Percentiles rank a stretch among this genome's conserved stretches.
Conservation (phyloP, 495 filamentous ascomycete genomes). For the Neurospora sublineolata region DNA sequence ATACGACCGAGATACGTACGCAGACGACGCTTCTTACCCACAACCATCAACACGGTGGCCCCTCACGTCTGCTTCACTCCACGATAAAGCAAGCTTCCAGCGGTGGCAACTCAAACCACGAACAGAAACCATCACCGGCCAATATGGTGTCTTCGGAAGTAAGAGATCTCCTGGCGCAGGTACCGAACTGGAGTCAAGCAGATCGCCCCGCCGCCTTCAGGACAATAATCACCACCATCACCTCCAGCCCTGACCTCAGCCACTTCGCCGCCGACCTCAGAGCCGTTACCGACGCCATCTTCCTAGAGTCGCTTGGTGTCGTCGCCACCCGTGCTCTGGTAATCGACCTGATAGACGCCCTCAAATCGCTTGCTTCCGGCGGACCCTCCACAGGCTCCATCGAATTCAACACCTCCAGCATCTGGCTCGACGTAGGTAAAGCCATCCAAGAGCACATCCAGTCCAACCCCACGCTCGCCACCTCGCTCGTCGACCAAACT, state of each 20-base stretch:
- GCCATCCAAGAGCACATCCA: conserved; percentile 55
- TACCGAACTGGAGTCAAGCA: conserved; percentile 38
- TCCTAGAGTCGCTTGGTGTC: conserved; percentile 59
- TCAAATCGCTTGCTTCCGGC: conserved; percentile 35
- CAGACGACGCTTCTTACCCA: neutral
- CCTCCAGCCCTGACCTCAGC: conserved; percentile 40
- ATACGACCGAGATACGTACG: neutral
- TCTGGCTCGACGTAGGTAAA: conserved; percentile 59
- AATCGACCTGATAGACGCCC: conserved; percentile 48
- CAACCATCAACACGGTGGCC: neutral
- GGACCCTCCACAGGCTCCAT: neutral
- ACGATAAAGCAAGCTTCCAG: neutral
- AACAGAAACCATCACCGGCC: neutral
- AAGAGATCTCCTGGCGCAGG: conserved; percentile 42
- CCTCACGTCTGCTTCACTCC: neutral
- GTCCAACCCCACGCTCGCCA: conserved; percentile 33
- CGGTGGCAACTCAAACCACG: neutral
- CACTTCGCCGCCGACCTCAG: conserved; percentile 53
- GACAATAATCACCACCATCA: conserved; percentile 52
- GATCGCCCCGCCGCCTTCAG: conserved; percentile 49
- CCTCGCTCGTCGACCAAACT: conserved; percentile 71
- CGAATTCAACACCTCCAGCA: conserved; percentile 22
- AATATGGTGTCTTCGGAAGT: conserved; percentile 20
- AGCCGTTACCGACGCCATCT: conserved; percentile 55
- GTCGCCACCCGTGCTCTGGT: conserved; percentile 65